phyloP scores from a whole-genome alignment of 2,329 filamentous ascomycete species.

The Cordyceps tenuipes region DNA sequence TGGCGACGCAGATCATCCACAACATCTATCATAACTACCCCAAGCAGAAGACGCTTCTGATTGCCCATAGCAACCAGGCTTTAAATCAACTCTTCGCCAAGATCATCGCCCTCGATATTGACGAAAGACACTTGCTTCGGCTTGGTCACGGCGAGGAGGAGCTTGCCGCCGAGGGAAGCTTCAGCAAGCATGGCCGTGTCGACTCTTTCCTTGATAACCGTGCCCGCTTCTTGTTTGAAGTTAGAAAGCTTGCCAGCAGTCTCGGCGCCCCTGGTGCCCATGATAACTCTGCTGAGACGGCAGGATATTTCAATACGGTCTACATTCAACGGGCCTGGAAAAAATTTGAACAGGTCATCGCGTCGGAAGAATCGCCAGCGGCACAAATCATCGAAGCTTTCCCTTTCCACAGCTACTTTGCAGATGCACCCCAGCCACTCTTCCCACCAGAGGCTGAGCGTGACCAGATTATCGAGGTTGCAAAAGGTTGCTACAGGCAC shows the following conservation, averaged over 20 bases:
- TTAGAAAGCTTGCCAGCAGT: conserved; percentile 75
- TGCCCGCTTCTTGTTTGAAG: conserved; percentile 68
- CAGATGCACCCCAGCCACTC: conserved; percentile 76
- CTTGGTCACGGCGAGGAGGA: conserved; percentile 95
- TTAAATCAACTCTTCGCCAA: conserved; percentile 97
- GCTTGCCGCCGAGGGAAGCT: conserved; percentile 73
- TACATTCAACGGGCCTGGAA: conserved; percentile 85
- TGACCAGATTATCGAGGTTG: conserved; percentile 64
- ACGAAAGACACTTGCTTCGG: conserved; percentile 84
- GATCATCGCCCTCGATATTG: conserved; percentile 92
- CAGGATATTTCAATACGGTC: conserved; percentile 90
- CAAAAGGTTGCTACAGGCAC: conserved; percentile 78
- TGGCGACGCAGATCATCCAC: conserved; percentile 96
- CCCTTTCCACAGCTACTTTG: conserved; percentile 83
- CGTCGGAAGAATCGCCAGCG: conserved; percentile 45
- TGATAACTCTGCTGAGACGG: conserved; percentile 91
- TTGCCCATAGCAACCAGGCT: conserved; percentile 96
- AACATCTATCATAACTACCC: conserved; percentile 99
- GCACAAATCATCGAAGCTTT: conserved; percentile 65
- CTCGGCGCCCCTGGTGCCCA: conserved; percentile 89
- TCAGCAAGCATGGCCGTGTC: conserved; percentile 89
- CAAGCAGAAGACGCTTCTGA: conserved; percentile 77
- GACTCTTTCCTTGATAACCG: conserved; percentile 92
- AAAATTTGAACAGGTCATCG: conserved; percentile 59
- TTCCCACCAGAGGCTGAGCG: conserved; percentile 61